Evolutionary conservation across 2,329 filamentous ascomycete genomes (phyloP), one percentile per base, ranked within the genome.

Genomic region (Didymella arachidicola): DNA sequence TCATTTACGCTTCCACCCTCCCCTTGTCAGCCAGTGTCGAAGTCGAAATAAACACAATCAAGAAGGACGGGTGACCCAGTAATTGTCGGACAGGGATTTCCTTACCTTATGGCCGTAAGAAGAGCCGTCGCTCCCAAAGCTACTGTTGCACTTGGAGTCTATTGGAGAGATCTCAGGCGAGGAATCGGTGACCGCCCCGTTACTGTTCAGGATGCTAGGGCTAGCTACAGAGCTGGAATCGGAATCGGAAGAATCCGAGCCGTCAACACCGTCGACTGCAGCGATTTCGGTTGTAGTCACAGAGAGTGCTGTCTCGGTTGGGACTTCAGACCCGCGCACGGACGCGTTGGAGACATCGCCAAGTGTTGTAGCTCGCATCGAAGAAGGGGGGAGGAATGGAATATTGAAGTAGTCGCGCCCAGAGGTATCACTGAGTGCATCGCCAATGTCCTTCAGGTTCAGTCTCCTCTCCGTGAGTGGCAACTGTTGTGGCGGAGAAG

Each of bases 191-290:
- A 91, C 92, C 60, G 91, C 92, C 60, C 93, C 93, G 76, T 97
- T 97, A 62, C 92, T 92, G 19, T 97, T 84, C 51, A 97, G 81
- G 7, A 92, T 91, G 34, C 96, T 86, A 0, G 92, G 96, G 79
- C 97, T 93, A 78, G 97, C 97, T 57, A 93, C 97, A 66, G 91
- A 95, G 11, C 92, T 96, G 78, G 96, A 92, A 60, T 91, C 96
- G 79, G 96, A 92, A 60, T 93, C 93, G 75, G 97, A 93, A 60
- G 97, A 89, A 59, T 90, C 93, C 75, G 97, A 96, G 75, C 89
- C 89, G 83, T 97, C 97, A 82, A 97, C 97, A 75, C 89, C 89
- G 83, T 97, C 97, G 82, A 97, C 96, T 0, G 90, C 26, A 18
- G 45, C 22, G 8, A 59, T 43, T n/a, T 46, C 41, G n/a, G 11